Percentiles rank a stretch among this genome's conserved stretches.
Conservation (phyloP, 768 basidiomycete genomes). For the Panellus pusillus region DNA sequence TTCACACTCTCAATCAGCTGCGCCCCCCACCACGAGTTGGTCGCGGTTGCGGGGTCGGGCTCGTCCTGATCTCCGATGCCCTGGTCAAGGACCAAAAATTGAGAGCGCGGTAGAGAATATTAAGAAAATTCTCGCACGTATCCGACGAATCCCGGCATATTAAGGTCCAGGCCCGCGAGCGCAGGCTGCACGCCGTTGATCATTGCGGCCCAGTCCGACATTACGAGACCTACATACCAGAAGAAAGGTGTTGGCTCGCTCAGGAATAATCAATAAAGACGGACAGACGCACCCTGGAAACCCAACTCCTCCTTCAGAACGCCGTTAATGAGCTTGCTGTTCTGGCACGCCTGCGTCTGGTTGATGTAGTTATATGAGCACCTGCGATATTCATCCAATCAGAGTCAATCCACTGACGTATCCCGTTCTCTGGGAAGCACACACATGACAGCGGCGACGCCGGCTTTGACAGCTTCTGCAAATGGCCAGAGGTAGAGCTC, state of each 20-base stretch:
- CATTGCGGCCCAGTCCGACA: constrained; percentile 50
- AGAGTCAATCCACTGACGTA: background rate
- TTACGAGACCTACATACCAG: constrained; percentile 9
- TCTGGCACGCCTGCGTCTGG: constrained; percentile 46
- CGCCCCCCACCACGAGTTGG: constrained; percentile 22
- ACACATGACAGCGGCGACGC: constrained; percentile 32
- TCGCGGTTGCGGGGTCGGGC: constrained; percentile 14
- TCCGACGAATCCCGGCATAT: constrained; percentile 36
- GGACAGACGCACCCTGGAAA: constrained; percentile 36
- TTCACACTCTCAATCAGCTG: constrained; percentile 39
- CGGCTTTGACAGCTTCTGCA: constrained; percentile 31
- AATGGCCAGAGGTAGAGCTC: constrained; percentile 29
- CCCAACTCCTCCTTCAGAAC: constrained; percentile 47
- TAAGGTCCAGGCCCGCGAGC: constrained; percentile 21
- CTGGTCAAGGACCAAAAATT: background rate
- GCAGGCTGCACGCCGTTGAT: constrained; percentile 20
- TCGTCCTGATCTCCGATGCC: constrained; percentile 2
- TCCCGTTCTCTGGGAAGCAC: background rate
- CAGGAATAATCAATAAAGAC: background rate
- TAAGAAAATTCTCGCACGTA: constrained; percentile 13
- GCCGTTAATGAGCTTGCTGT: constrained; percentile 38
- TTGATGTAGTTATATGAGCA: constrained; percentile 33
- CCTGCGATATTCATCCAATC: background rate
- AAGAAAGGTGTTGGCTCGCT: background rate
- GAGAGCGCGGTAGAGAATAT: background rate